These are phyloP conservation scores for Brettanomyces bruxellensis DNA, from an alignment of 805 yeast genomes.

Conservation along the genomic window DNA sequence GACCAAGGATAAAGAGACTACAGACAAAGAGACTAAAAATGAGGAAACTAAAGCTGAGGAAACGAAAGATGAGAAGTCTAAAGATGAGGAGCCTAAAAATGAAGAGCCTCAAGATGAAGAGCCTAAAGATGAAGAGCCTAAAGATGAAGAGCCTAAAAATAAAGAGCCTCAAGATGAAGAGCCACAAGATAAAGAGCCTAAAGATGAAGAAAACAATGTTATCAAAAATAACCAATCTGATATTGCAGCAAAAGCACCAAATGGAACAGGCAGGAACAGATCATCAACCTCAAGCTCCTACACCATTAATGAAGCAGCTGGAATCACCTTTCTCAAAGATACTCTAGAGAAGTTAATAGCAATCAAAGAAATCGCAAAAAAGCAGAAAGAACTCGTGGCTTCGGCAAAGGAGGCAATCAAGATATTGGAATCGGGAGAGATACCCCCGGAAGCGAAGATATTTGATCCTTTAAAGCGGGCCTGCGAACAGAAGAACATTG, in stretches of 20 bases:
- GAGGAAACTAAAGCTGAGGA: not conserved
- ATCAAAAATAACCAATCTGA: not conserved
- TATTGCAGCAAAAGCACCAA: not conserved
- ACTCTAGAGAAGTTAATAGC: constrained; percentile 24
- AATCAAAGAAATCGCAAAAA: constrained; percentile 29
- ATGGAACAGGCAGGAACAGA: not conserved
- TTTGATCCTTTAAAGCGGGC: constrained; percentile 73
- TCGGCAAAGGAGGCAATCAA: constrained; percentile 33
- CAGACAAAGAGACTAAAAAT: not conserved
- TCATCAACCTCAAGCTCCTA: constrained; percentile 7
- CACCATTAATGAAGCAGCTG: constrained; percentile 18
- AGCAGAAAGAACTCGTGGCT: constrained; percentile 31
- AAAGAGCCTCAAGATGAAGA: not conserved
- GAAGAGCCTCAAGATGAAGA: not conserved
- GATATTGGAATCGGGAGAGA: constrained; percentile 28
- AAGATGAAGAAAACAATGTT: not conserved
- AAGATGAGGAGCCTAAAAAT: too few relatives aligned
- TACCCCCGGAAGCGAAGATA: constrained; percentile 42
- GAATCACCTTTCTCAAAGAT: constrained; percentile 24
- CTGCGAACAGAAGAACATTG: constrained; percentile 55
- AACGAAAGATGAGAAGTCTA: not conserved
- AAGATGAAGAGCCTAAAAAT: not conserved
- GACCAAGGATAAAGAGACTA: not conserved
- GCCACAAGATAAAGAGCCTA: not conserved
- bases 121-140: not conserved